Evolutionary conservation across 192 early-diverging fungal species (phyloP), one percentile per base, ranked within the genome.

Genomic region (Chytriomyces hyalinus): DNA sequence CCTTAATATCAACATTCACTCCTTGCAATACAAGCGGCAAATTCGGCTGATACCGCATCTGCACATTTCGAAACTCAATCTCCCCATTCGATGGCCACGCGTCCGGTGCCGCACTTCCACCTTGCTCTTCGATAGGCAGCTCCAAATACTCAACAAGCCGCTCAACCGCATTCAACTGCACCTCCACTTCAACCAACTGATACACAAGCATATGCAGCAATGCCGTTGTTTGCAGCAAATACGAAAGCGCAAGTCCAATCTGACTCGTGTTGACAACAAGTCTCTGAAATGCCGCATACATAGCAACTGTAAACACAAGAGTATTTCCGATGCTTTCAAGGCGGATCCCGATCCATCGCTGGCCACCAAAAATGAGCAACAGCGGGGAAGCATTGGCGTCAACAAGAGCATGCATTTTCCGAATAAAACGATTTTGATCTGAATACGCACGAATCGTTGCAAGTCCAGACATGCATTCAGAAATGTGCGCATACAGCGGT

Each of bases 401-500:
- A 7, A 47, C 43, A 9, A 78, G 59, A 26, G 49, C 22, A 9
- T 78, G 28, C 6, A 68, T 70, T 47, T 66, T 78, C 5, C 17
- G n/a, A 26, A 78, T 63, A 50, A 82, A 61, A n/a, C 63, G 46
- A 15, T 8, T 13, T 13, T 75, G 63, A 26, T 76, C 73, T 61
- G 85, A 71, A 45, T 92, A 96, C 0, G 95, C 94, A n/a, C 96
- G 87, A 74, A 98, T 97, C 4, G 94, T 96, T 2, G 93, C 80
- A 8, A 95, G 71, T 0, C 97, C 97, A 24, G 86, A 88, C 17
- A 96, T 80, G 0, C 92, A 90, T 65, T 96, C 94, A 6, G 65
- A n/a, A 65, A 67, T 13, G 47, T 87, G 93, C 36, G 81, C 66
- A 53, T 75, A 82, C 66, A 82, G 63, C 17, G 81, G 81, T 13